Percentiles rank a stretch among this genome's conserved stretches.
Evolutionary conservation across 371 early-diverging fungal genomes (phyloP).

Genomic region (Thermomucor indicae-seudaticae): DNA sequence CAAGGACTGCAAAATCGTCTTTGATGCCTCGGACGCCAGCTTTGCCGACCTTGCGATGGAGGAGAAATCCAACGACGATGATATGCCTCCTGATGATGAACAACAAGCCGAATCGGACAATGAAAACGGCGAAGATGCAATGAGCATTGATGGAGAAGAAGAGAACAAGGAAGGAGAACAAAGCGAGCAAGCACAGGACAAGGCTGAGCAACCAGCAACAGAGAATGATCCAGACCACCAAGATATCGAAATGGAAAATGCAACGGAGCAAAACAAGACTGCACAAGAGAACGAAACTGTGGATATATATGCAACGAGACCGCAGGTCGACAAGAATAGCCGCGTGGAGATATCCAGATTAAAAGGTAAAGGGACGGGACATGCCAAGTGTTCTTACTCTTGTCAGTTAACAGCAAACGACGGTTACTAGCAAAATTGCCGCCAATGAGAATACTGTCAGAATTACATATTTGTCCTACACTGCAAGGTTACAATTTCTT

Average conservation of each 20-base stretch:
- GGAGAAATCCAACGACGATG: no score
- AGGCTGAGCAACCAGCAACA: slow-evolving; percentile 2
- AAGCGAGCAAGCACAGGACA: not conserved
- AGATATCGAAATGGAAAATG: not conserved
- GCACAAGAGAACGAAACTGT: not conserved
- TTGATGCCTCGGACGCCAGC: slow-evolving; percentile 88
- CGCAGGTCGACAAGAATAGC: not conserved
- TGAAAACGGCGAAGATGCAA: slow-evolving; percentile 2
- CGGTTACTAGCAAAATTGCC: slow-evolving; percentile 52
- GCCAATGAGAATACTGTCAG: slow-evolving; percentile 35
- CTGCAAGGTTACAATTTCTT: slow-evolving; percentile 60
- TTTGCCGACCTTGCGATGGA: not conserved
- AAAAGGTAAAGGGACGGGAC: not conserved
- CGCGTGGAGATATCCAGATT: not conserved
- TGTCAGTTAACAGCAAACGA: no score
- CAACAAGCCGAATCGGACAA: slow-evolving; percentile 4
- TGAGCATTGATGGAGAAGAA: not conserved
- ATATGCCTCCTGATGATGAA: slow-evolving; percentile 2
- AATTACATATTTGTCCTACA: slow-evolving; percentile 64
- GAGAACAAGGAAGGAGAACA: slow-evolving; percentile 2
- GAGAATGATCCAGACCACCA: not conserved
- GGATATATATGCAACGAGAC: not conserved
- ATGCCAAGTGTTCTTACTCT: no score
- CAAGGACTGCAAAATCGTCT: slow-evolving; percentile 83
- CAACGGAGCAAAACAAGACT: not conserved